Base-by-base conservation (phyloP, 1,284 basidiomycete species). In the Moesziomyces globuligerus region DNA sequence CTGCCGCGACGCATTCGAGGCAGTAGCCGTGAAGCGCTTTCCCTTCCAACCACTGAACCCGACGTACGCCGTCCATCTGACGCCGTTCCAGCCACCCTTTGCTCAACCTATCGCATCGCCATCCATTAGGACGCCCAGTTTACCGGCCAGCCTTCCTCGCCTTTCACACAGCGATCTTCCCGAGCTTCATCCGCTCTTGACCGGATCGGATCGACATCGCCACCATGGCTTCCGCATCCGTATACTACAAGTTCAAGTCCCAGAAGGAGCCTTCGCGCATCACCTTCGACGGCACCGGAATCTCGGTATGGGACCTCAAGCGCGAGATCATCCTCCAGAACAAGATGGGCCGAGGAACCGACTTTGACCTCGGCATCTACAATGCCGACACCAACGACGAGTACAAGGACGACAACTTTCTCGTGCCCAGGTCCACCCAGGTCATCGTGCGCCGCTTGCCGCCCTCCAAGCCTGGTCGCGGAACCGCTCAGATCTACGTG, bases 261-360 rank as follows among this genome's bases (percentile, higher is more conserved):
- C 91, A 93, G 83, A 91, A 88, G 86, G 90, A 93, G 85, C 94
- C 97, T 85, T 94, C 93, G 66, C 88, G 93, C 82, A 90, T 98
- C 84, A 91, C 92, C 58, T 98, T 99, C 85, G 95, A 98, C 83
- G 95, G 95, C 78, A 97, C 95, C 69, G 93, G 93, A 72, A 97
- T 99, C 82, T 94, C 93, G 78, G 93, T 98, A 71, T 98, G 97
- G 87, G 96, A 99, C 84, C 86, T 99, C 83, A 99, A 99, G 86
- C 91, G 91, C 85, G 95, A 98, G 85, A 93, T 99, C 83, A 95
- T 99, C 80, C 86, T 96, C 71, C 91, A 90, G 81, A 97, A 97
- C 84, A 94, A 92, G 83, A 90, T 99, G 84, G 89, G 89, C 85
- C 96, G 96, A 85, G 93, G 93, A 64, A 93, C 91, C 81, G 96